A percentile compares a stretch with the other conserved stretches of the same genome.
Evolutionary conservation across 2,329 filamentous ascomycete genomes (phyloP).

Genomic region (Graphiopsis chlorocephala): DNA sequence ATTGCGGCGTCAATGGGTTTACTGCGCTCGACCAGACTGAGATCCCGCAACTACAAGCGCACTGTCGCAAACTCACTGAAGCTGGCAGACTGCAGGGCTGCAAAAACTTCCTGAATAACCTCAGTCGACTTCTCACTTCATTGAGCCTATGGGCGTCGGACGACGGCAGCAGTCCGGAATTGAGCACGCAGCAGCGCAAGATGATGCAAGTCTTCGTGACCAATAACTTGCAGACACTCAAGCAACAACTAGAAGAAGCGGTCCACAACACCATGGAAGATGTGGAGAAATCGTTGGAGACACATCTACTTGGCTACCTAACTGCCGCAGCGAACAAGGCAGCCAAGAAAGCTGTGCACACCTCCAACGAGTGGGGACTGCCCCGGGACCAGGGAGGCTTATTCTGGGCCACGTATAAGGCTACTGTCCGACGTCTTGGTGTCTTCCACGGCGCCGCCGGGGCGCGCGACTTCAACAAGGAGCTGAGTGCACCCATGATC

Average conservation of each 20-base stretch:
- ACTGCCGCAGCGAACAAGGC: slow-evolving; percentile 41
- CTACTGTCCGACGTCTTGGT: slow-evolving; percentile 52
- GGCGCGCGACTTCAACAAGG: slow-evolving; percentile 41
- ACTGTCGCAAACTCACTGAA: slow-evolving; percentile 59
- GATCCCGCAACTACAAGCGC: slow-evolving; percentile 56
- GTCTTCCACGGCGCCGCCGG: slow-evolving; percentile 42
- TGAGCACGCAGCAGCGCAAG: slow-evolving; percentile 41
- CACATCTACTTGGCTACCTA: slow-evolving; percentile 49
- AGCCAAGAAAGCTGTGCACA: slow-evolving; percentile 35
- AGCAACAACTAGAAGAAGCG: slow-evolving; percentile 42
- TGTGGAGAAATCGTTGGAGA: slow-evolving; percentile 41
- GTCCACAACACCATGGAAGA: slow-evolving; percentile 40
- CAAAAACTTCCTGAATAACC: slow-evolving; percentile 50
- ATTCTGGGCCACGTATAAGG: slow-evolving; percentile 55
- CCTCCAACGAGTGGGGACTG: slow-evolving; percentile 37
- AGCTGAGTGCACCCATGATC: slow-evolving; percentile 39
- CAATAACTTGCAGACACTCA: slow-evolving; percentile 39
- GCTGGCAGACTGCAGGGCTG: slow-evolving; percentile 45
- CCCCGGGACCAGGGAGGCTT: slow-evolving; percentile 47
- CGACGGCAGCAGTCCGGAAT: slow-evolving; percentile 40
- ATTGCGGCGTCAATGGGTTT: slow-evolving; percentile 55
- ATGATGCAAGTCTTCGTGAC: slow-evolving; percentile 40
- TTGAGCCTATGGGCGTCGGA: slow-evolving; percentile 51
- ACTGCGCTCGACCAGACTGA: slow-evolving; percentile 52
- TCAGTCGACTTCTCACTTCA: slow-evolving; percentile 53